Conservation (phyloP, 2,329 filamentous ascomycete genomes). For the Rhynchosporium graminicola region DNA sequence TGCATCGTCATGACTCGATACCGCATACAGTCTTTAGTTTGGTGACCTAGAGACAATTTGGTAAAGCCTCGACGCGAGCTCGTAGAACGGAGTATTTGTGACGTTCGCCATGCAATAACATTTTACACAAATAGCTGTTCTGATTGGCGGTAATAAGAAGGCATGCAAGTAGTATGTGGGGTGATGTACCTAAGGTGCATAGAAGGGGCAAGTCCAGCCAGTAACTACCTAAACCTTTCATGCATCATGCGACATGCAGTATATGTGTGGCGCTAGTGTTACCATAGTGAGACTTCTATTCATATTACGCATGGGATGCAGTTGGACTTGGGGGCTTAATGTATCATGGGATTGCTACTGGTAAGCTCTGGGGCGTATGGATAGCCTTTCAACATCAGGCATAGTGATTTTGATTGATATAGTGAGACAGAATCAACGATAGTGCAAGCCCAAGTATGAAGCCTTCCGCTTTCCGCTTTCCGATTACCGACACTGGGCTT, state of each 20-base stretch:
- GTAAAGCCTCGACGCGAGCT: not conserved
- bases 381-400: constrained; percentile 6
- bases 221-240: not conserved
- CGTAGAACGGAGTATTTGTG: constrained; percentile 3
- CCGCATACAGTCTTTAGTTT: not conserved
- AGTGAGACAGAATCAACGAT: not conserved
- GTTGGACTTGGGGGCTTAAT: too few relatives aligned
- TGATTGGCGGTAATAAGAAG: not conserved
- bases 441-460: constrained; percentile 3
- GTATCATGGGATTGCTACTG: not conserved
- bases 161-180: constrained; percentile 3
- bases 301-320: not conserved
- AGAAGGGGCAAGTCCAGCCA: not conserved
- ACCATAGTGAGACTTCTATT: constrained; percentile 5
- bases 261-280: constrained; percentile 7
- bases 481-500: constrained; percentile 1
- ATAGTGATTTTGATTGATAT: constrained; percentile 11
- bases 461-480: constrained; percentile 1
- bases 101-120: not conserved
- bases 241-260: constrained; percentile 10
- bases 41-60: not conserved
- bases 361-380: not conserved
- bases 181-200: constrained; percentile 4
- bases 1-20: not conserved
- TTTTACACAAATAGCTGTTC: not conserved